Base-by-base conservation (phyloP, 1,139 yeast species). In the Suhomyces coccinellae region DNA sequence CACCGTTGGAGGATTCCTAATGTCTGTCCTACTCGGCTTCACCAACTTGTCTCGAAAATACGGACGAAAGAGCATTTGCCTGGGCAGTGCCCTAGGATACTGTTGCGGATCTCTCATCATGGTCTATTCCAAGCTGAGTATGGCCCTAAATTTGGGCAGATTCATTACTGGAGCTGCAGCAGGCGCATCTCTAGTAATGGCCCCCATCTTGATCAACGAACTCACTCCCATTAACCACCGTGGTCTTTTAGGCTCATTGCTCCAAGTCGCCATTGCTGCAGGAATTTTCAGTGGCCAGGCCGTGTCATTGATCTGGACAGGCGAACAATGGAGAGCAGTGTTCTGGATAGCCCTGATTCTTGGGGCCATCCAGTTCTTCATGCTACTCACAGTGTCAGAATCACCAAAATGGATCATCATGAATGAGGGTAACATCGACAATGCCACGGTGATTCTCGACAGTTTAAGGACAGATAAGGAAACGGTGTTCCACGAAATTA, bases 321-420 rank as follows among this genome's bases (percentile, higher is more conserved):
- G 68, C 46, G 65, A 65, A 44, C 66, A 68, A 49, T 71, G 76
- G 75, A 56, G 75, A 33, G 44, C 44, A 16, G 56, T 71, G 4
- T 70, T 69, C 48, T 48, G 58, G 10, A 49, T 62, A 38, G 69
- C 69, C 0, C 56, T 59, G 30, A 28, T 46, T 0, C 47, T 69
- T 17, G 73, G 63, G 0, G 41, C 61, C 2, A 32, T 58, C 17
- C 74, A 70, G 45, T 67, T 65, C 46, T n/a, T 58, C 2, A 58
- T 65, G 28, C 53, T 71, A 22, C 62, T 67, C 51, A 61, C 71
- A 2, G 62, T 66, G 2, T 61, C 61, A 1, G 77, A 71, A 49
- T 67, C 73, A 27, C 76, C 76, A 3, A 71, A 70, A 53, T 71
- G 77, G 77, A 53, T 71, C 22, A 58, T 69, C 14, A 50, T 67